Conservation (phyloP, 139 green algal genomes). For the Coccomyxa sp. region DNA sequence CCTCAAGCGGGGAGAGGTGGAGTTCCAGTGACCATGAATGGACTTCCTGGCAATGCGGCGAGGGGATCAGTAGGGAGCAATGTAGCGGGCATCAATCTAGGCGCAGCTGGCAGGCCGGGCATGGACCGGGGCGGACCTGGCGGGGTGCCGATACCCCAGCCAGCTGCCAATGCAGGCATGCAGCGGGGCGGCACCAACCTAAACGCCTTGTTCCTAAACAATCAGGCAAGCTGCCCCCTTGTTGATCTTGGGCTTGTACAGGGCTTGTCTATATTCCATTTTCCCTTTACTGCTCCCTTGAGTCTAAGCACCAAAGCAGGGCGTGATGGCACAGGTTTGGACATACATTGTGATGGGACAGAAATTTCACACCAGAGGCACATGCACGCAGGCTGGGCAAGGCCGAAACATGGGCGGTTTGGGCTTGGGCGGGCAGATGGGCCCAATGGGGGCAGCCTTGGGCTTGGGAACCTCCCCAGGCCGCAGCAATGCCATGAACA, state of each 20-base stretch:
- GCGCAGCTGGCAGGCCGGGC: not conserved
- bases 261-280: no score
- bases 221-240: no score
- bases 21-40: conserved; percentile 13
- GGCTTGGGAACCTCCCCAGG: conserved; percentile 12
- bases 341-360: no score
- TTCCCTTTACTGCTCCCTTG: no score
- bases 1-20: conserved; percentile 8
- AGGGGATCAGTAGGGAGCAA: not conserved
- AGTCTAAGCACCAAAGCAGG: no score
- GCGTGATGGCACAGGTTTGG: no score
- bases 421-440: conserved; percentile 1
- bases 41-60: not conserved
- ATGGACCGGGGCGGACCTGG: not conserved
- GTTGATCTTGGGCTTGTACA: no score
- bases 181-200: not conserved
- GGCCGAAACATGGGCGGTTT: not conserved
- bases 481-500: conserved; percentile 4
- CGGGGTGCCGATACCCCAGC: not conserved
- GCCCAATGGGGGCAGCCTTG: not conserved
- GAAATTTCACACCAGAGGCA: no score
- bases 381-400: no score
- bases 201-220: not conserved
- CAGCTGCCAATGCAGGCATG: not conserved
- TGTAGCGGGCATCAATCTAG: conserved; percentile 1